These are phyloP conservation scores for Penicillium oxalicum DNA, from an alignment of 2,329 filamentous ascomycete species.

Conservation along the genomic window DNA sequence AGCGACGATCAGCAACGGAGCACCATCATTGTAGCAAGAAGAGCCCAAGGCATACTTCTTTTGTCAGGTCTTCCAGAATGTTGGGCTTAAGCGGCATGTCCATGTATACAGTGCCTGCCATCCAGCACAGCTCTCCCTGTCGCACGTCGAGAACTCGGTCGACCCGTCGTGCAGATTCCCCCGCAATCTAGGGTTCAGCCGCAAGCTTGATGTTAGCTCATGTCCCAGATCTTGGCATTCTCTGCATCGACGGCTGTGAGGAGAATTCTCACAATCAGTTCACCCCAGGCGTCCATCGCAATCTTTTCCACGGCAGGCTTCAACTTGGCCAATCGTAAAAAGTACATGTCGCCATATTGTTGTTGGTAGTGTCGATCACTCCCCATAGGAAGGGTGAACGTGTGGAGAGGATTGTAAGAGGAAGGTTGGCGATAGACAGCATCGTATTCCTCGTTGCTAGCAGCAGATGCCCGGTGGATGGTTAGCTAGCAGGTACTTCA, in stretches of 20 bases:
- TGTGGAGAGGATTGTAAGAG: constrained; percentile 67
- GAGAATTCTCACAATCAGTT: constrained; percentile 50
- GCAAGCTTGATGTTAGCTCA: neutral
- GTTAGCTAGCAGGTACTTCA: constrained; percentile 11
- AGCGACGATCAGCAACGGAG: neutral
- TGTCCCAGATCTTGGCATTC: no score
- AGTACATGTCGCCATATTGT: constrained; percentile 98
- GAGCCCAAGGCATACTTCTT: constrained; percentile 58
- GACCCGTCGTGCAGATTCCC: constrained; percentile 67
- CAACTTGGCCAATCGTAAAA: constrained; percentile 78
- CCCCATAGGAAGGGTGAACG: constrained; percentile 65
- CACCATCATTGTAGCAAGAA: no score
- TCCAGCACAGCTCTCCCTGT: constrained; percentile 93
- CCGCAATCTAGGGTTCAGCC: constrained; percentile 54
- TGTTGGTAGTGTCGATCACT: constrained; percentile 71
- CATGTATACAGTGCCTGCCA: constrained; percentile 92
- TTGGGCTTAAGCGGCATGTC: constrained; percentile 95
- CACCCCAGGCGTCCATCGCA: constrained; percentile 70
- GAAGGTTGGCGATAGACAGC: constrained; percentile 51
- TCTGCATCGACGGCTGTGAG: no score
- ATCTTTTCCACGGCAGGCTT: constrained; percentile 74
- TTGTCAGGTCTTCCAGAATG: constrained; percentile 88
- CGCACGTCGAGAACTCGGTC: constrained; percentile 91
- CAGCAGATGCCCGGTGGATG: constrained; percentile 1
- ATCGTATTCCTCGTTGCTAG: constrained; percentile 34